Conservation (phyloP, 257 asterid genomes). For the Solanum bukasovii region DNA sequence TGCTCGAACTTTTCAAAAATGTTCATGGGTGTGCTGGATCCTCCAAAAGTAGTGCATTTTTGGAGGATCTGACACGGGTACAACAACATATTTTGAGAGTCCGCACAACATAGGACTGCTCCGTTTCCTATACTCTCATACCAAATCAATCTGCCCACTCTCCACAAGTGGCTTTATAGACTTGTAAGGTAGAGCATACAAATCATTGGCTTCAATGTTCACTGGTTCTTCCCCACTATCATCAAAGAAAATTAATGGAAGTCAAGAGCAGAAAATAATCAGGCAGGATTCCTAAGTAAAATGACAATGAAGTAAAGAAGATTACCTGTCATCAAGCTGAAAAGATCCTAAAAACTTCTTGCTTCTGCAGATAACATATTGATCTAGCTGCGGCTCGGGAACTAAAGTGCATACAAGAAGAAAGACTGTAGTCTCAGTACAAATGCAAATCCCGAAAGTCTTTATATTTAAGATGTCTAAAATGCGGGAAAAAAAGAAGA, state of each 20-base stretch:
- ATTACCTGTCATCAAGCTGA: slow-evolving; percentile 78
- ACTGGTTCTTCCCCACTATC: slow-evolving; percentile 67
- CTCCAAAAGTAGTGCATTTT: background rate
- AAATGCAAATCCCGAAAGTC: background rate
- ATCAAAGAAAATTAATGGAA: background rate
- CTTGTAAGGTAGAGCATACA: slow-evolving; percentile 74
- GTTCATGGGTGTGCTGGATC: background rate
- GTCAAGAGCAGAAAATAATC: slow-evolving; percentile 2
- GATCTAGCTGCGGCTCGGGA: slow-evolving; percentile 67
- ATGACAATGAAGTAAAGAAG: background rate
- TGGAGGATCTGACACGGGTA: background rate
- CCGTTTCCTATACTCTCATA: slow-evolving; percentile 15
- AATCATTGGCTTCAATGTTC: slow-evolving; percentile 71
- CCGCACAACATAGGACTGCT: background rate
- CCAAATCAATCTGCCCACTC: slow-evolving; percentile 74
- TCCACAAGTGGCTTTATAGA: slow-evolving; percentile 79
- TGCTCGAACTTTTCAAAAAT: background rate
- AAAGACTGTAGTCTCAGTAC: background rate
- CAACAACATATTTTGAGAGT: background rate
- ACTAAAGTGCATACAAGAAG: slow-evolving; percentile 24
- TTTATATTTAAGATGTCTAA: background rate
- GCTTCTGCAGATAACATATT: slow-evolving; percentile 75
- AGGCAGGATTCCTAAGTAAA: background rate
- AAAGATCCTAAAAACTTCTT: slow-evolving; percentile 65
- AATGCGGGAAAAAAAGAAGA: background rate